These are phyloP conservation scores for Leccinum olivaceopallidum DNA, from an alignment of 768 basidiomycete genomes.

Conservation along the genomic window DNA sequence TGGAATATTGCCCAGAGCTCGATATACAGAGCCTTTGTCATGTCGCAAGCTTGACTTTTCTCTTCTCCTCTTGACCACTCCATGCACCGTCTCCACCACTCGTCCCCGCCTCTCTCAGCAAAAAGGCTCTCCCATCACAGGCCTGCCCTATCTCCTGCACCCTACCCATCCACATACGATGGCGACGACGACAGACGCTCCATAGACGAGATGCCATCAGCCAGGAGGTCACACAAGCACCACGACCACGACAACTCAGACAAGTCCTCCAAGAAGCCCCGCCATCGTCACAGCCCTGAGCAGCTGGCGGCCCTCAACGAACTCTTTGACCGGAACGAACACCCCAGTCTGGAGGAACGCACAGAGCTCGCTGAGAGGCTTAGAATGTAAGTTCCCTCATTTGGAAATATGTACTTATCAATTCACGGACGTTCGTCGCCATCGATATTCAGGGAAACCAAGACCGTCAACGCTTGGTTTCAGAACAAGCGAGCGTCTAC, in stretches of 20 bases:
- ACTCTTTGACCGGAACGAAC: constrained; percentile 75
- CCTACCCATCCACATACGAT: constrained; percentile 13
- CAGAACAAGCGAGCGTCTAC: constrained; percentile 84
- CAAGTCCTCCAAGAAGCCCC: constrained; percentile 61
- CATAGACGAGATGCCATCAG: constrained; percentile 28
- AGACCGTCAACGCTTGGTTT: constrained; percentile 86
- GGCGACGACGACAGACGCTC: constrained; percentile 23
- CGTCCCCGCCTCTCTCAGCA: constrained; percentile 17
- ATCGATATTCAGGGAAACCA: constrained; percentile 61
- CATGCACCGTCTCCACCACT: constrained; percentile 25
- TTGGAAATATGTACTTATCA: constrained; percentile 29
- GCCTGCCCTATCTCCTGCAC: constrained; percentile 14
- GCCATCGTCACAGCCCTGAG: constrained; percentile 70
- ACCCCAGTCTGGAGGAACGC: constrained; percentile 70
- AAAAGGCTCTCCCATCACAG: constrained; percentile 14
- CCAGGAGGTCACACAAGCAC: constrained; percentile 23
- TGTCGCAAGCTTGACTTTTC: constrained; percentile 37
- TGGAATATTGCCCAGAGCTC: constrained; percentile 40
- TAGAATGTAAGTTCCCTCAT: constrained; percentile 62
- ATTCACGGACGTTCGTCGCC: constrained; percentile 11
- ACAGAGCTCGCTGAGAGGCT: constrained; percentile 67
- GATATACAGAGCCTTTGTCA: constrained; percentile 42
- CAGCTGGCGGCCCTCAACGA: constrained; percentile 78
- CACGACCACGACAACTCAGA: constrained; percentile 25
- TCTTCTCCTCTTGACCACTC: constrained; percentile 27